Evolutionary conservation across 768 basidiomycete genomes (phyloP), one percentile per base, ranked within the genome.

Genomic region (Xerocomellus amylosporus): DNA sequence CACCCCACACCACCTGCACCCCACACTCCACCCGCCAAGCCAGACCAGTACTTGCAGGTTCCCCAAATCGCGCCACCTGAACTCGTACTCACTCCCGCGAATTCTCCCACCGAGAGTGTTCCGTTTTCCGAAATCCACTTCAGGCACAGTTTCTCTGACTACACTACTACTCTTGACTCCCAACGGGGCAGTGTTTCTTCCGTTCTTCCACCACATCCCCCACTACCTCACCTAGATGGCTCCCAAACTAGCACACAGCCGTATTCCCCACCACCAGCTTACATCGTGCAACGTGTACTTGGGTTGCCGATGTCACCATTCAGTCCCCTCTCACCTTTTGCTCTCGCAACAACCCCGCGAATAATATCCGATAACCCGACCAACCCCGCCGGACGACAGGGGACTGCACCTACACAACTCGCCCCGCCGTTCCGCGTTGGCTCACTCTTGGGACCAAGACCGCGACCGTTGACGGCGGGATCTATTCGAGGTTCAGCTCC

Each of bases 31-130:
- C 24, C 44, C 47, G 19, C 58, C 14, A 28, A 48, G 2, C 34
- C 49, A 41, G 31, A 54, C 52, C 54, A 73, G 58, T 63, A 68
- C 62, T 36, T 70, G 58, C 72, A 37, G 65, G 72, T 59, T 34
- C 62, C 55, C 24, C 55, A 51, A 4, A 46, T 46, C 13, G 33
- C 56, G 8, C 57, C 59, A 31, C 78, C 74, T 14, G 61, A 65
- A 4, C 58, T 62, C 42, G 55, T 59, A 30, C 64, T 44, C 62
- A 30, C 69, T n/a, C 64, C 66, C 44, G 62, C 75, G 30, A 73
- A 70, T 28, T 83, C 84, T 14, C 82, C 82, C 36, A 79, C 80
- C 0, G 80, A 84, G 44, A 85, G 82, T 53, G 70, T 83, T 36
- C 79, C 81, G 2, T 72, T 80, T 53, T 79, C 79, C 15, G 81